Evolutionary conservation across 331 rosid genomes (phyloP).

Genomic region (Pyrus hybrid): DNA sequence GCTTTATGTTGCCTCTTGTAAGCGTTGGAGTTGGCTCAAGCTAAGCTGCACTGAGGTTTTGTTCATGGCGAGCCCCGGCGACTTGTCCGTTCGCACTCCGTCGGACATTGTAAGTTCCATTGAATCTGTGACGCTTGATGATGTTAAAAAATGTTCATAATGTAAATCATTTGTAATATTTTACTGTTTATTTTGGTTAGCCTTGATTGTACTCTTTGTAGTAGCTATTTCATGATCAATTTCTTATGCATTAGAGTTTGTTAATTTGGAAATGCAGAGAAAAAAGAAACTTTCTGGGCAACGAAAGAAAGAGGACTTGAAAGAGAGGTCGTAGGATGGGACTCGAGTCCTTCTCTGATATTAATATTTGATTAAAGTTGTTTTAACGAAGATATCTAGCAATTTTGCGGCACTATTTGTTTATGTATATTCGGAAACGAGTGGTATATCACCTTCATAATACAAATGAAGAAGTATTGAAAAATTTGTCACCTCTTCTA

Average conservation of each 20-base stretch:
- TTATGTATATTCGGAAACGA: too few species aligned
- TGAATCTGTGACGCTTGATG: not conserved
- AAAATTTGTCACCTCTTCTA: too few species aligned
- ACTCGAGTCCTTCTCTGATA: not conserved
- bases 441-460: accelerated
- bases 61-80: conserved; percentile 41
- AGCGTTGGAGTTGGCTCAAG: conserved; percentile 14
- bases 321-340: conserved; percentile 52
- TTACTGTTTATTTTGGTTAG: not conserved
- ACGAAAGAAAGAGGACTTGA: conserved; percentile 53
- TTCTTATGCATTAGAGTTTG: not conserved
- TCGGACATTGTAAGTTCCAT: conserved; percentile 41
- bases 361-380: not conserved
- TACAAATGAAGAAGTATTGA: too few species aligned
- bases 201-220: not conserved
- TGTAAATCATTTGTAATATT: not conserved
- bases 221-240: not conserved
- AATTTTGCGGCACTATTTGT: not conserved
- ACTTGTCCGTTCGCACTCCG: conserved; percentile 28
- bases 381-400: not conserved
- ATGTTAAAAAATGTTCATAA: not conserved
- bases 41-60: not conserved
- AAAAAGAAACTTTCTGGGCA: conserved; percentile 58
- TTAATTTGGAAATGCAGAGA: conserved; percentile 29
- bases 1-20: conserved; percentile 32